Conservation (phyloP, 1,284 basidiomycete genomes). For the Ganoderma sp. region DNA sequence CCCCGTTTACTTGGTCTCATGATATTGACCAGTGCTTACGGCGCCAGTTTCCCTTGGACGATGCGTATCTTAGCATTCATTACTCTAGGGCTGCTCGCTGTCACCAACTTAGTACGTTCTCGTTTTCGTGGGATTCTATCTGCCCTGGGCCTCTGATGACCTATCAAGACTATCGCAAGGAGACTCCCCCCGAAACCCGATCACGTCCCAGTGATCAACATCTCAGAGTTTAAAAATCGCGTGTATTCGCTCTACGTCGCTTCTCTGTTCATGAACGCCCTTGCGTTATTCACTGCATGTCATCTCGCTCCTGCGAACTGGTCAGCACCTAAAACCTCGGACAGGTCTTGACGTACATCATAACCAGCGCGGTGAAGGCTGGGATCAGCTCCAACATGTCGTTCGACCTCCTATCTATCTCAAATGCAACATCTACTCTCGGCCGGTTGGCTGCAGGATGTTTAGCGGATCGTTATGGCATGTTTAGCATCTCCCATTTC, state of each 20-base stretch:
- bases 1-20: background rate
- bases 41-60: slow-evolving; percentile 49
- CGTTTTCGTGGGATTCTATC: background rate
- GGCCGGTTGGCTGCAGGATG: slow-evolving; percentile 49
- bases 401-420: slow-evolving; percentile 53
- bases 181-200: background rate
- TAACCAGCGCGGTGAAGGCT: slow-evolving; percentile 20
- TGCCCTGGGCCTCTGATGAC: background rate
- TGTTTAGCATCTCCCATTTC: slow-evolving; percentile 2
- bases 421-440: slow-evolving; percentile 47
- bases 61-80: slow-evolving; percentile 65
- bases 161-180: background rate
- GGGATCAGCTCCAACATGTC: slow-evolving; percentile 45
- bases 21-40: background rate
- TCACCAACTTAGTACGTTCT: slow-evolving; percentile 48
- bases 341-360: slow-evolving; percentile 2
- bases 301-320: background rate
- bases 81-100: slow-evolving; percentile 47
- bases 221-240: background rate
- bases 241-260: background rate
- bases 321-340: background rate
- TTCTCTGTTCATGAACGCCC: background rate
- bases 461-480: slow-evolving; percentile 47
- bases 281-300: background rate
- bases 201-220: background rate